These are phyloP conservation scores for Candida corydali DNA, from an alignment of 805 yeast species.

Conservation along the genomic window DNA sequence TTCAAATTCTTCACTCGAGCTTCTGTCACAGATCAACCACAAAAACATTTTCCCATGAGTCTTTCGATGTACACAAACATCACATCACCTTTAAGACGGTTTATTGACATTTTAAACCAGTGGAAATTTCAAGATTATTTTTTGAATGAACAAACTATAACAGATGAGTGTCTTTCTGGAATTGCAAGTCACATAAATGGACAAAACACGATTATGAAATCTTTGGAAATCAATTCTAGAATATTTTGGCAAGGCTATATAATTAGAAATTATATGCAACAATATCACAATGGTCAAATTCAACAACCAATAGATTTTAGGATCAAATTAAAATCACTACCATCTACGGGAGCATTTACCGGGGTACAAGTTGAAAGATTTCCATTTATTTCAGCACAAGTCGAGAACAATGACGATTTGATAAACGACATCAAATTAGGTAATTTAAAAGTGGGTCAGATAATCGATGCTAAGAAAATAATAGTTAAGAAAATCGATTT, in stretches of 20 bases:
- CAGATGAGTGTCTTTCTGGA: conserved; percentile 5
- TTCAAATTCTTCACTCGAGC: conserved; percentile 4
- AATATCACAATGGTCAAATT: conserved; percentile 13
- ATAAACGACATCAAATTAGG: conserved; percentile 17
- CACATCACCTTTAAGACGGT: conserved; percentile 87
- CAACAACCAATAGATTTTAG: conserved; percentile 19
- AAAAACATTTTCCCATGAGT: conserved; percentile 41
- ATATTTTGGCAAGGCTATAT: conserved; percentile 38
- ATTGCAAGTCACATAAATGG: conserved; percentile 7
- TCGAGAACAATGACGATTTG: conserved; percentile 18
- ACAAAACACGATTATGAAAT: conserved; percentile 3
- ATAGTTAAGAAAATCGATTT: conserved; percentile 26
- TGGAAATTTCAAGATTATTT: conserved; percentile 50
- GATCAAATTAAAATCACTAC: conserved; percentile 16
- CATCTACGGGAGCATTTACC: conserved; percentile 23
- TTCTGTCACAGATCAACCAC: conserved; percentile 1
- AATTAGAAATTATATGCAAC: conserved; percentile 22
- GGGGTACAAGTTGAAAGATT: conserved; percentile 25
- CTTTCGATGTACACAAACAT: conserved; percentile 61
- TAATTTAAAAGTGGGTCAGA: conserved; percentile 19
- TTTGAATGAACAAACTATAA: conserved; percentile 3
- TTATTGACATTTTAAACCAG: conserved; percentile 75
- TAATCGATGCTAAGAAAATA: conserved; percentile 15
- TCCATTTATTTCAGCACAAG: conserved; percentile 16
- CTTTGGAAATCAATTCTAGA: neutral